Base-by-base conservation (phyloP, 176 grass and related monocot species). In the Miscanthus lutarioriparius region DNA sequence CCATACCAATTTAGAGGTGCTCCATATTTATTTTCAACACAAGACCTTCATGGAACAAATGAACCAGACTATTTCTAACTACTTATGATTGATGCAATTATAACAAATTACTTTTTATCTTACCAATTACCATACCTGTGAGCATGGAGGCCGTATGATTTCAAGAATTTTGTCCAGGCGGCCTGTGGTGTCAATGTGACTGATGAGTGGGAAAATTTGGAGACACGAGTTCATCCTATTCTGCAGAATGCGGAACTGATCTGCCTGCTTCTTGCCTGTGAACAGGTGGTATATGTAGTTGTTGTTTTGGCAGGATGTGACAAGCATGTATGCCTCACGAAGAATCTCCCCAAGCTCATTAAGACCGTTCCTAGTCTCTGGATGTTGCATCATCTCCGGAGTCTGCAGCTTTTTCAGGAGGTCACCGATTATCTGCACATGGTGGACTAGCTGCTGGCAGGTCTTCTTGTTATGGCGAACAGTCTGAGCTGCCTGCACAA, bases 181-280 rank as follows among this genome's bases (percentile, higher is more conserved):
- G 79, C 77, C 72, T 20, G 81, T 22, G 49, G 84, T 76, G 64
- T 95, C 82, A 35, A 92, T 91, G 37, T 92, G 93, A 25, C 82
- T 92, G 73, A 95, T 83, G 23, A 95, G 82, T 16, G 93, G 93
- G 61, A 95, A 89, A 62, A 95, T 74, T 40, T 73, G 80, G 19
- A 95, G 80, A 70, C 88, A 90, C 1, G 79, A 86, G 9, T 90
- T 83, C 25, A 95, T 86, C 65, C 87, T 88, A 23, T 40, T 77
- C 83, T 95, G 90, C 33, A 86, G 85, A 67, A 64, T 86, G 0
- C 39, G 62, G 67, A 92, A 88, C 82, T 82, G 90, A 25, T 90
- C 85, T 23, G 85, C 88, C 16, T 84, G 80, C 51, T 82, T 88
- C 88, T 80, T 80, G 1, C 88, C 88, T 80, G 81, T 92, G 35